Conservation (phyloP, 23 red algal species). For the Chondrus crispus region DNA sequence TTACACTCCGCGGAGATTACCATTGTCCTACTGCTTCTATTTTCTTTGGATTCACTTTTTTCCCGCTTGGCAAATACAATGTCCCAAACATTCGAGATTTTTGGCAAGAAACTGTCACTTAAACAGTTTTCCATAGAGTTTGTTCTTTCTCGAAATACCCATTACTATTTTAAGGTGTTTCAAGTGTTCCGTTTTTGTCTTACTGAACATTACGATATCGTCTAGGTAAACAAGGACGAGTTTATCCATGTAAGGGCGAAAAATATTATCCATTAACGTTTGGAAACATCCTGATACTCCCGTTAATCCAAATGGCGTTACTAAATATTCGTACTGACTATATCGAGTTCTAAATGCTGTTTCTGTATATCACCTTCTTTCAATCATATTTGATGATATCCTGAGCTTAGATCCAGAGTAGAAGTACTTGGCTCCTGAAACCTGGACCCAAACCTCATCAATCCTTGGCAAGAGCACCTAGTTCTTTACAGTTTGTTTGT, state of each 20-base stretch:
- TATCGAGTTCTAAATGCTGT: slow-evolving; percentile 6
- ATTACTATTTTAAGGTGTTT: not conserved
- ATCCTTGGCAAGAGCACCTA: not conserved
- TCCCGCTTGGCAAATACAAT: not conserved
- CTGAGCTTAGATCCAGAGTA: not conserved
- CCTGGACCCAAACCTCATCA: slow-evolving; percentile 4
- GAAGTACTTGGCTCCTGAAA: not conserved
- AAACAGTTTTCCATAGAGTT: not conserved
- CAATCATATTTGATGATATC: not conserved
- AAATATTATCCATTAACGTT: slow-evolving; percentile 3
- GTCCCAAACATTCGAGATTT: not conserved
- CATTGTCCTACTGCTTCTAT: slow-evolving; percentile 3
- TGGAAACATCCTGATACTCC: not conserved
- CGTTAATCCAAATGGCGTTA: not conserved
- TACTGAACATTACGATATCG: slow-evolving; percentile 15
- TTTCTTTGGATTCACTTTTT: not conserved
- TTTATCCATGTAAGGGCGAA: slow-evolving; percentile 22
- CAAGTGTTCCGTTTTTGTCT: not conserved
- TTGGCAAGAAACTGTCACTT: not conserved
- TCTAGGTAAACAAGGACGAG: not conserved
- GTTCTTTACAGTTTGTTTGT: slow-evolving; percentile 26
- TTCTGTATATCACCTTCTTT: not conserved
- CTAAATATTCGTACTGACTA: not conserved
- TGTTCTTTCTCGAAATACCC: not conserved
- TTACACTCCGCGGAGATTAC: not conserved